Evolutionary conservation across 2,329 filamentous ascomycete genomes (phyloP).

Genomic region (Paraphaeosphaeria sporulosa): DNA sequence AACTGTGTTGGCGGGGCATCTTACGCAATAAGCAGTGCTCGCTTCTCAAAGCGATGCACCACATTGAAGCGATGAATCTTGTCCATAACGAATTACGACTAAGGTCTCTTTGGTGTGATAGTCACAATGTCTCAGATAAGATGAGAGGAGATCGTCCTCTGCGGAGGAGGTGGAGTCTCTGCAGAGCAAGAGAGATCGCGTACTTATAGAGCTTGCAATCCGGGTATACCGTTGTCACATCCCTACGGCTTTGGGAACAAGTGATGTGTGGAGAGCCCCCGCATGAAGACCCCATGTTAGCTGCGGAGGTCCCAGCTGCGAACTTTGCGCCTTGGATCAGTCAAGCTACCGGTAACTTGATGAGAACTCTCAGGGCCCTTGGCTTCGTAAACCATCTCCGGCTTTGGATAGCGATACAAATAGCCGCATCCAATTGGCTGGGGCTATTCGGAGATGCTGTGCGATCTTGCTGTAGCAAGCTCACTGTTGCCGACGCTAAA

Average conservation of each 20-base stretch:
- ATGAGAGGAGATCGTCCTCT: background rate
- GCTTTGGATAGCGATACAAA: background rate
- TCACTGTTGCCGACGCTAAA: background rate
- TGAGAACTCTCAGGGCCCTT: background rate
- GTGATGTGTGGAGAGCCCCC: background rate
- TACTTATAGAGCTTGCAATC: background rate
- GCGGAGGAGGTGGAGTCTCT: background rate
- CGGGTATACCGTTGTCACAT: background rate
- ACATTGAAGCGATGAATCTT: conserved; percentile 33
- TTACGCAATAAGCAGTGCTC: conserved; percentile 33
- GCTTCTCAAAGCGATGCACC: conserved; percentile 29
- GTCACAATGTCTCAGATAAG: no score
- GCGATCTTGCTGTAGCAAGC: background rate
- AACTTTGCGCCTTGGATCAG: background rate
- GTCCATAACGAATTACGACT: conserved; percentile 26
- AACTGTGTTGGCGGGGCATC: background rate
- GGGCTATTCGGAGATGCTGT: background rate
- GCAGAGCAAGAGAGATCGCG: background rate
- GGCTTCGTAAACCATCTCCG: background rate
- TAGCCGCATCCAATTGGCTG: background rate
- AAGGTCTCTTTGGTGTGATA: background rate
- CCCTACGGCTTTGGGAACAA: background rate
- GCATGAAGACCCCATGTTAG: background rate
- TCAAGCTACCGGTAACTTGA: background rate
- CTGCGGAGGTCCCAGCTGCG: background rate